Evolutionary conservation across 225 moss, liverwort and hornwort species (phyloP).

Genomic region (Polytrichum commune): DNA sequence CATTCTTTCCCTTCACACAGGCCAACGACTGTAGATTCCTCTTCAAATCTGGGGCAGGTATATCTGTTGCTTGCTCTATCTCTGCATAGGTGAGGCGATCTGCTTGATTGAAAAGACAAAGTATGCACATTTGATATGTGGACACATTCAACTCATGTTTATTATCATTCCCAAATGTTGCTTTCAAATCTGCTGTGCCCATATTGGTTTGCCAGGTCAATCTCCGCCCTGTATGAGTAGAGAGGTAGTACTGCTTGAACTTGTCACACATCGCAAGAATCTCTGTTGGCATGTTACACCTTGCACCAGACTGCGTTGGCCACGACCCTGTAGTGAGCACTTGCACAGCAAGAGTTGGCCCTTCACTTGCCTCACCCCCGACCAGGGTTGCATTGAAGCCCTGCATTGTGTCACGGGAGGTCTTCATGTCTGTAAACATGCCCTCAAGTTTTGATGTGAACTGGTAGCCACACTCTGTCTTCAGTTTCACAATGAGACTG

Average conservation of each 20-base stretch:
- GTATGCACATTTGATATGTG: slow-evolving; percentile 69
- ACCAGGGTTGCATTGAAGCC: slow-evolving; percentile 49
- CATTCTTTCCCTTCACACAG: slow-evolving; percentile 64
- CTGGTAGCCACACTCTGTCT: slow-evolving; percentile 67
- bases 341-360: slow-evolving; percentile 62
- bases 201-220: slow-evolving; percentile 69
- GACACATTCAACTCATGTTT: slow-evolving; percentile 67
- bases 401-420: slow-evolving; percentile 65
- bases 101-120: slow-evolving; percentile 57
- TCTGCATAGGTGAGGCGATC: slow-evolving; percentile 54
- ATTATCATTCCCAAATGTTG: slow-evolving; percentile 57
- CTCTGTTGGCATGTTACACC: slow-evolving; percentile 63
- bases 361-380: slow-evolving; percentile 52
- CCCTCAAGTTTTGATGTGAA: slow-evolving; percentile 66
- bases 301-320: slow-evolving; percentile 67
- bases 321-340: slow-evolving; percentile 65
- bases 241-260: slow-evolving; percentile 60
- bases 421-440: slow-evolving; percentile 71
- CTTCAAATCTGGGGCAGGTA: slow-evolving; percentile 55
- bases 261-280: slow-evolving; percentile 62
- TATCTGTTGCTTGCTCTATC: slow-evolving; percentile 63
- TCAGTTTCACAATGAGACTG: slow-evolving; percentile 62
- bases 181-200: slow-evolving; percentile 67
- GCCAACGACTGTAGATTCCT: slow-evolving; percentile 58
- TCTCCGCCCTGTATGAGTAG: slow-evolving; percentile 62